Evolutionary conservation across 2,329 filamentous ascomycete genomes (phyloP).

Genomic region (Neofusicoccum umdonicola): DNA sequence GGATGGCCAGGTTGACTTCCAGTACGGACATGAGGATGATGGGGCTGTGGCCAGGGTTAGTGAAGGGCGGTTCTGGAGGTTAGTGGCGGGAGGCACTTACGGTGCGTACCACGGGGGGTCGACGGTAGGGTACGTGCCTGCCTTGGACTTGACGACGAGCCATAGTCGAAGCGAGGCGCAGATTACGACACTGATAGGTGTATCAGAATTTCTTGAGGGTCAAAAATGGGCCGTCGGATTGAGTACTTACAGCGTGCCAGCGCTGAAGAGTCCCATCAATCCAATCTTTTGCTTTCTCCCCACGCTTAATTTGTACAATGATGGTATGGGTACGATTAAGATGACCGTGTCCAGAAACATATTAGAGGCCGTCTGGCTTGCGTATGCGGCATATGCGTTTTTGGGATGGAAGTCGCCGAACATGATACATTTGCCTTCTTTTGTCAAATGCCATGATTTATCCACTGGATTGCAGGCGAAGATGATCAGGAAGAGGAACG

Average conservation of each 20-base stretch:
- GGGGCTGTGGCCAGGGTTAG: not conserved
- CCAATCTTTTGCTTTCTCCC: constrained; percentile 30
- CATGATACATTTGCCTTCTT: constrained; percentile 31
- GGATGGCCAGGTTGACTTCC: constrained; percentile 23
- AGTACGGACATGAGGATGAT: constrained; percentile 22
- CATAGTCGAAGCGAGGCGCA: constrained; percentile 13
- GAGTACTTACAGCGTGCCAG: constrained; percentile 2
- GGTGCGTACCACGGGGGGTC: constrained; percentile 18
- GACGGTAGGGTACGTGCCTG: constrained; percentile 11
- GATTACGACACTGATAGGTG: constrained; percentile 1
- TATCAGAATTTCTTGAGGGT: not conserved
- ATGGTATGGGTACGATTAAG: constrained; percentile 31
- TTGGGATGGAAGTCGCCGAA: constrained; percentile 34
- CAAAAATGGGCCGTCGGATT: not conserved
- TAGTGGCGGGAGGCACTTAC: not conserved
- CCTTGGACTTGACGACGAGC: constrained; percentile 11
- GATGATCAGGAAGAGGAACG: constrained; percentile 31
- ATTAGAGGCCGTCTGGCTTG: constrained; percentile 32
- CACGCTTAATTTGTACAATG: constrained; percentile 30
- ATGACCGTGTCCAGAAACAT: constrained; percentile 34
- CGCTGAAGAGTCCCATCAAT: constrained; percentile 25
- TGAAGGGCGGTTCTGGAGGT: not conserved
- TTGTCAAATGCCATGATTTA: constrained; percentile 30
- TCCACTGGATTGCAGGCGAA: constrained; percentile 31
- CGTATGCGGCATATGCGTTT: constrained; percentile 30